Conservation (phyloP, 305 asterid genomes). For the Fraxinus xanthoxyloides region DNA sequence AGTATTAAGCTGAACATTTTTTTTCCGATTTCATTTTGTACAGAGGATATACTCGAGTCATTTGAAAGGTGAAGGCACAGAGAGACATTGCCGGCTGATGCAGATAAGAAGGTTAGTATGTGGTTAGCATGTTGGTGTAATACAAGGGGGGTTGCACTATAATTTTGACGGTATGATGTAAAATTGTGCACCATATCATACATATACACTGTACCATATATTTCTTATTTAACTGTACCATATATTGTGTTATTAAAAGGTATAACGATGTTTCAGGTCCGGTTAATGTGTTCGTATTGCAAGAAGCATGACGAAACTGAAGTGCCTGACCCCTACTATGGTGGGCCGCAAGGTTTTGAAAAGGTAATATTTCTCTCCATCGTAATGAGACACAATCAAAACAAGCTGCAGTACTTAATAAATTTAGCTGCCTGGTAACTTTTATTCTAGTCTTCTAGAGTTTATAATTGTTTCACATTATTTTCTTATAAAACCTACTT, state of each 20-base stretch:
- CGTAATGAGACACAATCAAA: background rate
- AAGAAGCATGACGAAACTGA: slow-evolving; percentile 69
- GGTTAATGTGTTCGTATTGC: slow-evolving; percentile 81
- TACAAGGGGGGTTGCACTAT: background rate
- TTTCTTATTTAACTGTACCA: background rate
- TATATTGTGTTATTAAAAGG: background rate
- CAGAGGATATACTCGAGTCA: slow-evolving; percentile 66
- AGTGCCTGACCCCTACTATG: slow-evolving; percentile 92
- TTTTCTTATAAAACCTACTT: background rate
- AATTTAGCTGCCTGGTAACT: background rate
- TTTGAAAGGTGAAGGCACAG: slow-evolving; percentile 84
- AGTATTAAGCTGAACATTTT: background rate
- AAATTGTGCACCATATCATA: background rate
- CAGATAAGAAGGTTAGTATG: slow-evolving; percentile 35
- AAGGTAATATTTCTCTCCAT: slow-evolving; percentile 45
- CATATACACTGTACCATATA: background rate
- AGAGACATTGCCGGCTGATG: slow-evolving; percentile 63
- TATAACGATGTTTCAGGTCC: slow-evolving; percentile 41
- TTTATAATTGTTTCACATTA: background rate
- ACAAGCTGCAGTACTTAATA: background rate
- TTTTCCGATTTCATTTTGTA: slow-evolving; percentile 7
- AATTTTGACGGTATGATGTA: background rate
- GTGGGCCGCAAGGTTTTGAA: slow-evolving; percentile 85
- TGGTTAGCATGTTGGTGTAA: background rate
- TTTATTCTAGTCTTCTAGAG: background rate